Evolutionary conservation across 805 yeast genomes (phyloP).

Genomic region (Ogataea trehalophila): DNA sequence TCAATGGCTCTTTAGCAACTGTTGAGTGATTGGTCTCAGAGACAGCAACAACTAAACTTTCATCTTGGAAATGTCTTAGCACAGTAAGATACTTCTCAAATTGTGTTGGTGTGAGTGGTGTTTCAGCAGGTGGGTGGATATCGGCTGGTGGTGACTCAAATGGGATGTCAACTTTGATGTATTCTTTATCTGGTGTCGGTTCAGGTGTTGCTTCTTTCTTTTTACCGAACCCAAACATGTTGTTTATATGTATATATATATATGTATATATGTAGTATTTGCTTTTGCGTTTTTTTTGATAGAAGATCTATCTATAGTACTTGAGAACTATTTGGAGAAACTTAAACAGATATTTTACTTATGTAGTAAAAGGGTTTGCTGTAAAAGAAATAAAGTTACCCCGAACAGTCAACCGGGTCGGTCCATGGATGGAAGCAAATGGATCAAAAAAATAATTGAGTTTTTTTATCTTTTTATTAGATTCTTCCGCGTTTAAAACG

Average conservation of each 20-base stretch:
- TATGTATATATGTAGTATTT: no score
- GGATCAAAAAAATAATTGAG: no score
- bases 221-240: slow-evolving; percentile 12
- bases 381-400: no score
- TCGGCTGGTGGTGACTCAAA: slow-evolving; percentile 49
- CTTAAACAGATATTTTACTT: no score
- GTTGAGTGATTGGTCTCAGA: slow-evolving; percentile 37
- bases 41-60: slow-evolving; percentile 45
- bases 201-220: not conserved
- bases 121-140: slow-evolving; percentile 47
- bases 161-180: slow-evolving; percentile 38
- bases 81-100: slow-evolving; percentile 57
- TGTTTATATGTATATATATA: not conserved
- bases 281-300: no score
- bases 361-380: no score
- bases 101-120: slow-evolving; percentile 48
- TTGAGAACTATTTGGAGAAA: no score
- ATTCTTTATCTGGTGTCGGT: slow-evolving; percentile 5
- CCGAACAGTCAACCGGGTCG: no score
- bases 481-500: no score
- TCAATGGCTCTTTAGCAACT: slow-evolving; percentile 33
- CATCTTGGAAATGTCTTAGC: slow-evolving; percentile 53
- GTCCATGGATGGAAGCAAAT: no score
- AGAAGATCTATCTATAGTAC: no score
- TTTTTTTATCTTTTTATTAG: no score